phyloP scores from a whole-genome alignment of 2,329 filamentous ascomycete species.

The Monilinia fructigena region DNA sequence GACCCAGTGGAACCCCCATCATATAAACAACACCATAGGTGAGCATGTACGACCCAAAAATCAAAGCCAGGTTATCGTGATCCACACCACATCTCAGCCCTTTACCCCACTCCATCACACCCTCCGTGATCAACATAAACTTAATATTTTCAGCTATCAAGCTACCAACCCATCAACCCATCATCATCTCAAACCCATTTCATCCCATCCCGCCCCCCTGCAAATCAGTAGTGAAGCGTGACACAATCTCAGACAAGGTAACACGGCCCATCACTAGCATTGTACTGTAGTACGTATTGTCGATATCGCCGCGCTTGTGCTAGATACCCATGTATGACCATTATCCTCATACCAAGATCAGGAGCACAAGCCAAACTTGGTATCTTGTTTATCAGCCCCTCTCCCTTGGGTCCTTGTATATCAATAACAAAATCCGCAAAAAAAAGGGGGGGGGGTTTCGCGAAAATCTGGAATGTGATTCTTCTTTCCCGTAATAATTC shows the following conservation, averaged over 20 bases:
- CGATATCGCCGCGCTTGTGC: neutral
- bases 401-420: no score
- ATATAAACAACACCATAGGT: neutral
- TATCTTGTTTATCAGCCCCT: neutral
- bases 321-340: neutral
- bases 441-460: neutral
- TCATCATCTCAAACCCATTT: neutral
- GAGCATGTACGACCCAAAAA: neutral
- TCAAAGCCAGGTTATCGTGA: neutral
- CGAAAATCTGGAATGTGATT: neutral
- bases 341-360: neutral
- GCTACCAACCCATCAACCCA: neutral
- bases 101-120: neutral
- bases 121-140: neutral
- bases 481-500: neutral
- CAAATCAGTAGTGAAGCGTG: neutral
- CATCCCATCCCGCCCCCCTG: neutral
- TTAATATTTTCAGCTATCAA: neutral
- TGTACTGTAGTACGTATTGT: neutral
- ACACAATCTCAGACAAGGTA: neutral
- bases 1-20: neutral
- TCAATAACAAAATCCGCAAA: neutral
- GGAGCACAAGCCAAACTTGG: neutral
- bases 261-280: neutral
- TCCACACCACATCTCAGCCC: conserved; percentile 4